A percentile compares a stretch with the other conserved stretches of the same genome.
Conservation (phyloP, 2,329 filamentous ascomycete genomes). For the Cercospora sp. region DNA sequence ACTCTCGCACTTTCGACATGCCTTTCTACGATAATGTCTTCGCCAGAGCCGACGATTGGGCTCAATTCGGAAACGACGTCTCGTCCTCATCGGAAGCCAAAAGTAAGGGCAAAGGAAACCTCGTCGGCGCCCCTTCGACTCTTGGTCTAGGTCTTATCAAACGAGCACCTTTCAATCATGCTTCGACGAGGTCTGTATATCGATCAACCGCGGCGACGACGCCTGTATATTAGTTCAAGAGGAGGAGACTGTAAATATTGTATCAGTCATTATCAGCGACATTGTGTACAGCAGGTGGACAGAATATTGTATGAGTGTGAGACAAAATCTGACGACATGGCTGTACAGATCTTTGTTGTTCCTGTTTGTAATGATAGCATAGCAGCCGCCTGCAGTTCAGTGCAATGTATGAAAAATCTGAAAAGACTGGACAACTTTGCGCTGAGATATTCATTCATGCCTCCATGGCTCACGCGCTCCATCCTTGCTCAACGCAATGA, state of each 20-base stretch:
- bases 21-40: constrained; percentile 2
- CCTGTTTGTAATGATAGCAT: neutral
- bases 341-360: neutral
- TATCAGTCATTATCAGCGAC: neutral
- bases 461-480: too few species aligned
- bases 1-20: neutral
- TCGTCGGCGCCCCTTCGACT: neutral
- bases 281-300: neutral
- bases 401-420: neutral
- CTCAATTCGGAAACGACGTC: constrained; percentile 8
- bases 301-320: neutral
- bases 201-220: neutral
- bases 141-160: constrained; percentile 3
- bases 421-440: neutral
- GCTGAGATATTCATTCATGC: neutral
- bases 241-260: neutral
- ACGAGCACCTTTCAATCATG: constrained; percentile 1
- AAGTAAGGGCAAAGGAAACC: neutral
- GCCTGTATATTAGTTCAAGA: neutral
- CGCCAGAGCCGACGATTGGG: constrained; percentile 4
- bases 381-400: neutral
- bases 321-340: neutral
- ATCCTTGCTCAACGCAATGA: neutral
- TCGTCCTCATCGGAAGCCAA: neutral
- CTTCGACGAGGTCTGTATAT: constrained; percentile 1